Evolutionary conservation across 2,329 filamentous ascomycete species (phyloP).

Genomic region (Endocalyx cinctus): DNA sequence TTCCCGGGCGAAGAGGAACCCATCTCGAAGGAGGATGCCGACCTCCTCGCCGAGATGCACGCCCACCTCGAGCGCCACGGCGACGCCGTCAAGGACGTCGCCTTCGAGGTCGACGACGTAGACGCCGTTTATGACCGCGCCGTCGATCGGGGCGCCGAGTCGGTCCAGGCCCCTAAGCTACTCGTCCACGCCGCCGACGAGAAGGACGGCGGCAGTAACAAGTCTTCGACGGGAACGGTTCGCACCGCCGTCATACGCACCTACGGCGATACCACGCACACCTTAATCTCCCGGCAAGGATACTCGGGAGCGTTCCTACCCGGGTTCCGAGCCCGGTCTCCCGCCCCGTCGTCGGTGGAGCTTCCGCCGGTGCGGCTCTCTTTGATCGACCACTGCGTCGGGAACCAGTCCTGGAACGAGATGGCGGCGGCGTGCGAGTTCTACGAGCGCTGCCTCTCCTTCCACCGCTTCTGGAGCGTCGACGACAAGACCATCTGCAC

Average conservation of each 20-base stretch:
- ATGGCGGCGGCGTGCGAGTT: slow-evolving; percentile 66
- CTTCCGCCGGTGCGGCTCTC: slow-evolving; percentile 64
- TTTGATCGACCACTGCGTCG: slow-evolving; percentile 92
- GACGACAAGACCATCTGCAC: slow-evolving; percentile 92
- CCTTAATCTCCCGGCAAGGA: slow-evolving; percentile 67
- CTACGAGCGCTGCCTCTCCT: slow-evolving; percentile 85
- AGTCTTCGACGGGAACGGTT: slow-evolving; percentile 34
- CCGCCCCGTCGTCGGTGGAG: slow-evolving; percentile 30
- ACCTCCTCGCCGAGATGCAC: slow-evolving; percentile 69
- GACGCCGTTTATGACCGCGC: slow-evolving; percentile 74
- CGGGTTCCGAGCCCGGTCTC: slow-evolving; percentile 61
- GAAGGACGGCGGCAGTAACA: slow-evolving; percentile 50
- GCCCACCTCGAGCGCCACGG: slow-evolving; percentile 81
- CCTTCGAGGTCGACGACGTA: slow-evolving; percentile 90
- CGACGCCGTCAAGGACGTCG: slow-evolving; percentile 91
- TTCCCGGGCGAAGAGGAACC: slow-evolving; percentile 52
- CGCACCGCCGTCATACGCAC: slow-evolving; percentile 78
- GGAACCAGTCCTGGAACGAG: slow-evolving; percentile 92
- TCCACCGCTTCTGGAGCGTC: slow-evolving; percentile 97
- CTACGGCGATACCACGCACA: slow-evolving; percentile 94
- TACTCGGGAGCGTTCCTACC: slow-evolving; percentile 81
- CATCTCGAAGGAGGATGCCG: slow-evolving; percentile 59
- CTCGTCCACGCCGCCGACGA: slow-evolving; percentile 49
- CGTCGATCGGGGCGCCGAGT: slow-evolving; percentile 56
- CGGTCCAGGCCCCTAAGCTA: slow-evolving; percentile 63